Percentiles rank a stretch among this genome's conserved stretches.
phyloP scores from a whole-genome alignment of 371 early-diverging fungal genomes.

The Actinomortierella wolfii region DNA sequence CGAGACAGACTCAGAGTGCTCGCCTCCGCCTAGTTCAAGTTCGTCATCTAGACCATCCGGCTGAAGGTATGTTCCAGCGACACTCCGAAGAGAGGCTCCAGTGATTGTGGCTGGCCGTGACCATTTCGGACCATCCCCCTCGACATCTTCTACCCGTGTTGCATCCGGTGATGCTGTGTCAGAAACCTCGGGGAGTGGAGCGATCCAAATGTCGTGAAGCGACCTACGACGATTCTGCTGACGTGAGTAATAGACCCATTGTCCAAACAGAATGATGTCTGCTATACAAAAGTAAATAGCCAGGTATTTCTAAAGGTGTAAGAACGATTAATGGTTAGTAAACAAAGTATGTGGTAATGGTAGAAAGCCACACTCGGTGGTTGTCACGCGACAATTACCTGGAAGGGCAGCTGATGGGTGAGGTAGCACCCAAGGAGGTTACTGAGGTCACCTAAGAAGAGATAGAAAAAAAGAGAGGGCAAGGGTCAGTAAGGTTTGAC shows the following conservation, averaged over 20 bases:
- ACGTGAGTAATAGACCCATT: constrained; percentile 54
- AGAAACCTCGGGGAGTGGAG: constrained; percentile 17
- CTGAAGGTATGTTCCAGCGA: too few relatives aligned
- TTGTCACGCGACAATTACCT: constrained; percentile 42
- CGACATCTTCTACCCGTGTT: too few relatives aligned
- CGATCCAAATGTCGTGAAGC: constrained; percentile 13
- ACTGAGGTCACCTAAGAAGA: constrained; percentile 65
- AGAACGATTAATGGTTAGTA: neutral
- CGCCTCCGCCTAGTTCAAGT: neutral
- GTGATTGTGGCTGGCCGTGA: too few relatives aligned
- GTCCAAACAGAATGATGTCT: constrained; percentile 51
- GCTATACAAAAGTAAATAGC: constrained; percentile 59
- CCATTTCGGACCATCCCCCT: too few relatives aligned
- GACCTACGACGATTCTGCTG: constrained; percentile 12
- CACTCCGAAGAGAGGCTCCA: too few relatives aligned
- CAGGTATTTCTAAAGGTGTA: constrained; percentile 45
- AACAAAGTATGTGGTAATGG: neutral
- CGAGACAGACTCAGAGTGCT: constrained; percentile 9
- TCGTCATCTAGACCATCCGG: neutral
- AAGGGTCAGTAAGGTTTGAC: neutral
- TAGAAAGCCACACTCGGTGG: neutral
- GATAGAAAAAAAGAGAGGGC: constrained; percentile 13
- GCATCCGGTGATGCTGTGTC: constrained; percentile 2
- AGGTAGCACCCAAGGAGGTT: constrained; percentile 73
- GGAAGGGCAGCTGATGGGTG: constrained; percentile 74